Evolutionary conservation across 805 yeast species (phyloP), one percentile per base, ranked within the genome.

Genomic region (Saccharomycopsis guyanensis): DNA sequence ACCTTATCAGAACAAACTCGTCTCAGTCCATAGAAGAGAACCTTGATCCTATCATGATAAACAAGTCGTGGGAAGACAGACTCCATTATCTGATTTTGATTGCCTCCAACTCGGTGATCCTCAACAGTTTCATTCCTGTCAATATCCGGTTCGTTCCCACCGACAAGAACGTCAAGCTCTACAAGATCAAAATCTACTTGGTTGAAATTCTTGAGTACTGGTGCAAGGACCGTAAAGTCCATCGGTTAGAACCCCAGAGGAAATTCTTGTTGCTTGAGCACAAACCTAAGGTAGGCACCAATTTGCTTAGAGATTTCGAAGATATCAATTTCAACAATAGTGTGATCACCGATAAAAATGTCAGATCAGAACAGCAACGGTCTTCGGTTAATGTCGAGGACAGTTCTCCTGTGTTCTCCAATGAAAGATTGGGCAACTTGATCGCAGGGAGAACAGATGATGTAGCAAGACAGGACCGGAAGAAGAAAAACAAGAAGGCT

Each of bases 51-150:
- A 91, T 93, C 45, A 85, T 87, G 3, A 87, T 93, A 32, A 73
- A 82, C 23, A 72, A 95, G 50, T 91, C 86, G 54, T 93, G 98
- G 98, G 97, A 91, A 61, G 88, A 86, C 59, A 86, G 85, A 59
- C 64, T 93, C 27, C 80, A 81, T 55, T 93, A 93, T 59, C 97
- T 93, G 58, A 87, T 93, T 38, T 79, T 88, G 16, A 81, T 93
- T 45, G 94, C 95, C 1, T 86, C 96, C 23, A 93, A 91, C 61
- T 81, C 88, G 23, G 78, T 93, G 45, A 80, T 94, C 6, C 70
- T 93, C 42, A 88, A 94, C 59, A 80, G 91, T 2, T 79, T 75
- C 56, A 65, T 93, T 43, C 97, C 97, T 1, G 69, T 93, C 6
- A 84, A 89, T 1, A 85, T 93, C 64, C 71, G 82, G 55, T 74